phyloP scores from a whole-genome alignment of 768 basidiomycete species.

The Rhizopogon sp. region DNA sequence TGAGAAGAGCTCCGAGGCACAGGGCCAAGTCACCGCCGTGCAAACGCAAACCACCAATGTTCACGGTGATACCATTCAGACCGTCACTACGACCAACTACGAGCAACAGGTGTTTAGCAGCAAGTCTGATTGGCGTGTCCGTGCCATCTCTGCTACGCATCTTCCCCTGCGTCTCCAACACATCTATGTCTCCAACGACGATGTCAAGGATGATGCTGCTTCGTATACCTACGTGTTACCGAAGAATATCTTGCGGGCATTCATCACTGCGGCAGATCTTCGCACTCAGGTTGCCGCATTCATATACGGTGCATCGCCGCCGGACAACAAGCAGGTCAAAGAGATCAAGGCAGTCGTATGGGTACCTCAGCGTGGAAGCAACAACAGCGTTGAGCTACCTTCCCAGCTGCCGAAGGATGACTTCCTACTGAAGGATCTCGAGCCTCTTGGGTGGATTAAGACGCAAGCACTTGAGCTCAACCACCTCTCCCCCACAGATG shows the following conservation, averaged over 20 bases:
- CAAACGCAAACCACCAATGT: conserved; percentile 98
- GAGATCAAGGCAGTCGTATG: conserved; percentile 98
- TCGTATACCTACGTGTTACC: conserved; percentile 95
- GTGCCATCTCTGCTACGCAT: conserved; percentile 96
- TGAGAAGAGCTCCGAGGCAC: conserved; percentile 94
- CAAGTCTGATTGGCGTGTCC: conserved; percentile 99
- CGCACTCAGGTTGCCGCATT: conserved; percentile 95
- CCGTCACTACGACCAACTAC: conserved; percentile 88
- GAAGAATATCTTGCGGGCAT: conserved; percentile 93
- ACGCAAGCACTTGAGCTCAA: conserved; percentile 91
- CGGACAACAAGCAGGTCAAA: conserved; percentile 97
- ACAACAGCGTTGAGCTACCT: conserved; percentile 91
- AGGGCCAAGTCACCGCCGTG: conserved; percentile 90
- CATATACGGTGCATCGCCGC: conserved; percentile 88
- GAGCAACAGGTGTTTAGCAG: conserved; percentile 98
- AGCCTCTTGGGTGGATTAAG: conserved; percentile 95
- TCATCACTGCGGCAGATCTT: conserved; percentile 89
- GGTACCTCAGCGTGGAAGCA: conserved; percentile 96
- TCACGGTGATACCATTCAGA: conserved; percentile 94
- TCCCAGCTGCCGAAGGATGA: conserved; percentile 89
- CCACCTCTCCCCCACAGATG: conserved; percentile 89
- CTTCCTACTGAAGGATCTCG: conserved; percentile 90
- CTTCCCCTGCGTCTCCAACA: conserved; percentile 94
- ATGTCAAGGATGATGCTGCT: conserved; percentile 96
- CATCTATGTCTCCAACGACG: conserved; percentile 98